Evolutionary conservation across 306 rosid species (phyloP), one percentile per base, ranked within the genome.

Genomic region (Mucuna pruriens): DNA sequence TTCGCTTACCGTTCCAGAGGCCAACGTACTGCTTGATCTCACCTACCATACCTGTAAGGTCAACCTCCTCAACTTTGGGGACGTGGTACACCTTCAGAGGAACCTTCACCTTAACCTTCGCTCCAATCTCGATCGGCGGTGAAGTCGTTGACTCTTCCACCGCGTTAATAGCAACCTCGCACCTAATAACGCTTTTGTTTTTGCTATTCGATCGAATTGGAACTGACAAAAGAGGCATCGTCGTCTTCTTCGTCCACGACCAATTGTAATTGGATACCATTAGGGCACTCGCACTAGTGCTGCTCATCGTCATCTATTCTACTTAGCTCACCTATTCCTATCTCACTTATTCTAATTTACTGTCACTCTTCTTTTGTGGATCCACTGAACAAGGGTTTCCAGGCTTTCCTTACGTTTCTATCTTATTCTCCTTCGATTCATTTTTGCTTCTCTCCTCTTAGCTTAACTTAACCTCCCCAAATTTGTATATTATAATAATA

Each of bases 51-150:
- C 97, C 98, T 1, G 77, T 61, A 15, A 95, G 88, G 72, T 95
- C 96, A 3, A 91, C 1, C 80, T 95, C 99, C 4, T 90, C 80
- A 0, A 88, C 89, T 82, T 77, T 93, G 2, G 98, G 97, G 44
- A 95, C 88, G 69, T 95, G 99, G 85, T 91, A 87, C 17, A 95
- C 96, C 86, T 95, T 95, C 74, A 95, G 60, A 13, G 94, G 93
- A 23, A 42, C 96, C 78, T 87, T 93, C 34, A 95, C 99, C 93
- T 85, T 93, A 38, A 95, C 89, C 83, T 86, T 84, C 17, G 93
- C 87, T 46, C 99, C 99, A 49, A 93, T 81, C 83, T 84, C 91
- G 5, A 13, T 13, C 63, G 66, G 66, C 45, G 72, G 9, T 13
- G 81, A 84, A 11, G 78, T 69, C 22, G 89, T 75, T 1, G 95